Conservation (phyloP, 192 early-diverging fungal species). For the Coemansia sp. region DNA sequence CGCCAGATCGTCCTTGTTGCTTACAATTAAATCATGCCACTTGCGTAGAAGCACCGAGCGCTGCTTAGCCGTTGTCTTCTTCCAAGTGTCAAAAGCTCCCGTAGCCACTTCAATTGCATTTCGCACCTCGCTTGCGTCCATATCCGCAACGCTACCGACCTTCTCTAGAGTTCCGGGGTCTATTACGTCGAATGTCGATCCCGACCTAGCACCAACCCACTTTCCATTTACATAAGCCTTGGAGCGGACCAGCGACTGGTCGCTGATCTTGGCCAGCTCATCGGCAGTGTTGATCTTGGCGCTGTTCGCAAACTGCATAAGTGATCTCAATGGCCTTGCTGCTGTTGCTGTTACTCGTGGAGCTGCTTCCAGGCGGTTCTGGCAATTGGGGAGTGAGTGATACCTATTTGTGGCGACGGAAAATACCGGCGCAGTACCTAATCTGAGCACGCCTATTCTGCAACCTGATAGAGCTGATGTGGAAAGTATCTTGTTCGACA, state of each 20-base stretch:
- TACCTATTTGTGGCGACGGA: not conserved
- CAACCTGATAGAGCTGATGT: not conserved
- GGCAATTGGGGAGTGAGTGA: not conserved
- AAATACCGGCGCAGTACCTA: not conserved
- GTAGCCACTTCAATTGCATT: constrained; percentile 61
- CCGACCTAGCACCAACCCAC: constrained; percentile 52
- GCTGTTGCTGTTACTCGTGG: not conserved
- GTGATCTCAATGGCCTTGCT: not conserved
- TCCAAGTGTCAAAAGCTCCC: constrained; percentile 62
- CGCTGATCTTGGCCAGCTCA: constrained; percentile 58
- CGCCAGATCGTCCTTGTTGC: constrained; percentile 72
- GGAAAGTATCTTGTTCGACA: constrained; percentile 1
- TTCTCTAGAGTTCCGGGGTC: constrained; percentile 65
- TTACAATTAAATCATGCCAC: constrained; percentile 65
- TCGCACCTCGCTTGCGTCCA: constrained; percentile 60
- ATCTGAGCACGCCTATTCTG: not conserved
- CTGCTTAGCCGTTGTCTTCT: constrained; percentile 61
- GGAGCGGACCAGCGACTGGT: constrained; percentile 57
- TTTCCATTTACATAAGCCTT: constrained; percentile 62
- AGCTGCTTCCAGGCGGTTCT: not conserved
- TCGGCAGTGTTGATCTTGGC: constrained; percentile 12
- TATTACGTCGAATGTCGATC: constrained; percentile 56
- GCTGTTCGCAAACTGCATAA: constrained; percentile 6
- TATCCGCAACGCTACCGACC: constrained; percentile 66
- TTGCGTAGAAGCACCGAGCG: constrained; percentile 61